Evolutionary conservation across 192 early-diverging fungal genomes (phyloP).

Genomic region (Umbelopsis ramanniana): DNA sequence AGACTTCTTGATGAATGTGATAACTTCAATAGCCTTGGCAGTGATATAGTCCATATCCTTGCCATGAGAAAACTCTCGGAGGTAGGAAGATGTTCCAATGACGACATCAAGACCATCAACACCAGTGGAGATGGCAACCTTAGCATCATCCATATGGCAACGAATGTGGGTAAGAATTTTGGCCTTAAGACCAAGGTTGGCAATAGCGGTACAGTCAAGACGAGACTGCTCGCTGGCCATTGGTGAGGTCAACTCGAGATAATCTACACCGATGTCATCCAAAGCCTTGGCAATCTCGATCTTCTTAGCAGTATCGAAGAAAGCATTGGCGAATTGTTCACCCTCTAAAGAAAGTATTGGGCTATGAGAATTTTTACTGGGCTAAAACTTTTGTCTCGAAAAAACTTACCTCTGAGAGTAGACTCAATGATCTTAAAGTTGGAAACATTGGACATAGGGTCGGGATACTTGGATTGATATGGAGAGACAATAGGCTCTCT

Average conservation of each 20-base stretch:
- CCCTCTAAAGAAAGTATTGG: slow-evolving; percentile 67
- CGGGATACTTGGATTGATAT: slow-evolving; percentile 58
- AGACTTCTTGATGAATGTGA: slow-evolving; percentile 94
- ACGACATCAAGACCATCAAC: slow-evolving; percentile 98
- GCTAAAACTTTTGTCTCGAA: not conserved
- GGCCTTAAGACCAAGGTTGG: slow-evolving; percentile 92
- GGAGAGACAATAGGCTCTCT: slow-evolving; percentile 42
- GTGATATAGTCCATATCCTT: slow-evolving; percentile 99
- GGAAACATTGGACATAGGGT: slow-evolving; percentile 80
- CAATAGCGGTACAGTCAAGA: slow-evolving; percentile 88
- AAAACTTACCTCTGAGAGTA: slow-evolving; percentile 80
- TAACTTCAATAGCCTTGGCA: slow-evolving; percentile 94
- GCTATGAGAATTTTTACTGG: not conserved
- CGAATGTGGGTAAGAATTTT: slow-evolving; percentile 97
- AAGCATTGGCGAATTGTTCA: slow-evolving; percentile 99
- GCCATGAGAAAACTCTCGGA: slow-evolving; percentile 98
- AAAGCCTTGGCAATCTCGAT: slow-evolving; percentile 98
- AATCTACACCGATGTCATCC: slow-evolving; percentile 98
- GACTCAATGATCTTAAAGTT: slow-evolving; percentile 98
- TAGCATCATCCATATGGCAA: slow-evolving; percentile 99
- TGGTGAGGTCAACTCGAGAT: slow-evolving; percentile 96
- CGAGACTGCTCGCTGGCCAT: slow-evolving; percentile 97
- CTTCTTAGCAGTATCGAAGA: slow-evolving; percentile 97
- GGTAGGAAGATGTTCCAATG: slow-evolving; percentile 94
- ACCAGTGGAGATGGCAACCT: slow-evolving; percentile 95